Percentiles rank a stretch among this genome's conserved stretches.
Conservation (phyloP, 2,329 filamentous ascomycete species). For the Penicillium expansum region DNA sequence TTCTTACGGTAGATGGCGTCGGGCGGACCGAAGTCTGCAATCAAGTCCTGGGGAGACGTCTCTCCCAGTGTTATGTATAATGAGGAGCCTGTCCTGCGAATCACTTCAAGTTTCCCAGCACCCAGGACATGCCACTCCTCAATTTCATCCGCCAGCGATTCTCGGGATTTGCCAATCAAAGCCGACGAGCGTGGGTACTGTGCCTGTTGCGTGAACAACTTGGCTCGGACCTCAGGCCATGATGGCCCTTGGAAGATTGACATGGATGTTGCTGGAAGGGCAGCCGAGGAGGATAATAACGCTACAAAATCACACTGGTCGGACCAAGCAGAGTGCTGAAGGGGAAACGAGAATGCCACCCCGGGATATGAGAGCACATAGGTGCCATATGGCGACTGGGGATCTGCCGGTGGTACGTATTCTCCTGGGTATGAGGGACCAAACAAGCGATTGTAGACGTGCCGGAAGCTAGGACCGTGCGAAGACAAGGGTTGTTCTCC, state of each 20-base stretch:
- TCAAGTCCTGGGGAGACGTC: constrained; percentile 86
- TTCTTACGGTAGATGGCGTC: constrained; percentile 92
- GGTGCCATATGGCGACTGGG: constrained; percentile 59
- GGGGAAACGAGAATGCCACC: constrained; percentile 85
- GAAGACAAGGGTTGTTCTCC: constrained; percentile 34
- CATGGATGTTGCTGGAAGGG: constrained; percentile 77
- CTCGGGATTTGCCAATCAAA: constrained; percentile 67
- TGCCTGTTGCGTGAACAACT: constrained; percentile 71
- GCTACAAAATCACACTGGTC: constrained; percentile 76
- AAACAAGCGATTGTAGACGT: constrained; percentile 90
- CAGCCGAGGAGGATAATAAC: constrained; percentile 73
- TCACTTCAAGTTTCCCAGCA: constrained; percentile 72
- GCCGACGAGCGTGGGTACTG: constrained; percentile 71
- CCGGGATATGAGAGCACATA: constrained; percentile 95
- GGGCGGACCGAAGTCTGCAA: constrained; percentile 86
- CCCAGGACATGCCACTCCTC: constrained; percentile 76
- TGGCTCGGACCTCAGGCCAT: constrained; percentile 78
- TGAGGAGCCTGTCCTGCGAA: constrained; percentile 65
- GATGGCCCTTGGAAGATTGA: constrained; percentile 87
- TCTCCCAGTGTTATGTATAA: constrained; percentile 75
- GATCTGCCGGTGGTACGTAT: constrained; percentile 65
- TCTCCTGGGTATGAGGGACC: constrained; percentile 93
- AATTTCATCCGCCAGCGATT: constrained; percentile 83
- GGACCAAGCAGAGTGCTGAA: constrained; percentile 72
- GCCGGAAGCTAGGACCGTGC: constrained; percentile 73